A percentile compares a stretch with the other conserved stretches of the same genome.
Evolutionary conservation across 768 basidiomycete genomes (phyloP).

Genomic region (Mycena capillaripes): DNA sequence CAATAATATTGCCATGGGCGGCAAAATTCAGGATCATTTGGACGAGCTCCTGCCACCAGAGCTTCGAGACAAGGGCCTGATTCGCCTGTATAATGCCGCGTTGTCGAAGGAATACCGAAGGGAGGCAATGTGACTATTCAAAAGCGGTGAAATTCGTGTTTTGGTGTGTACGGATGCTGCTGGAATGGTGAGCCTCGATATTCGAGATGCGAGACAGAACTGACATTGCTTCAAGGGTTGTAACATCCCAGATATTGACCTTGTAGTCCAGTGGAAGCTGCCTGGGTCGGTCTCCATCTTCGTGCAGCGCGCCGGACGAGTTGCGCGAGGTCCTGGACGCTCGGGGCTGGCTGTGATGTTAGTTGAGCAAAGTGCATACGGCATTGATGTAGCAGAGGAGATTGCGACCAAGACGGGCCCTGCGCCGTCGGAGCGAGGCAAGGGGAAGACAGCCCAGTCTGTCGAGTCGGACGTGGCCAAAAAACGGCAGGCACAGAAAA

Average conservation of each 20-base stretch:
- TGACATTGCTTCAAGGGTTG: conserved; percentile 31
- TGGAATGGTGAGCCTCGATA: conserved; percentile 43
- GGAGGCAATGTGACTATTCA: conserved; percentile 12
- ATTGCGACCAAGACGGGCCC: background rate
- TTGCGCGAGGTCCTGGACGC: conserved; percentile 36
- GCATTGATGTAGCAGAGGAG: background rate
- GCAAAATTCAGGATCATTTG: conserved; percentile 44
- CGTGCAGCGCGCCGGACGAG: conserved; percentile 48
- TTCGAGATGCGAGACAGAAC: background rate
- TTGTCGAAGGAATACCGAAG: conserved; percentile 36
- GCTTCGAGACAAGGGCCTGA: conserved; percentile 24
- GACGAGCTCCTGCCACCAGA: conserved; percentile 22
- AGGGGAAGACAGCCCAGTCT: background rate
- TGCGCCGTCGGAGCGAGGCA: background rate
- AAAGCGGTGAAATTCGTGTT: background rate
- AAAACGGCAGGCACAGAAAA: background rate
- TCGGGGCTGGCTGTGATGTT: conserved; percentile 16
- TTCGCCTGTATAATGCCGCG: conserved; percentile 47
- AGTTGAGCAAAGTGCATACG: background rate
- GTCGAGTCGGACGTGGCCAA: background rate
- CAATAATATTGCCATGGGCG: conserved; percentile 21
- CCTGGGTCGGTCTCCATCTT: conserved; percentile 41
- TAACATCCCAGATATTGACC: conserved; percentile 46
- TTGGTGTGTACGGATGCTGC: conserved; percentile 37
- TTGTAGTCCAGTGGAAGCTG: conserved; percentile 43